phyloP scores from a whole-genome alignment of 1,139 yeast species.

The Candida smagusa region DNA sequence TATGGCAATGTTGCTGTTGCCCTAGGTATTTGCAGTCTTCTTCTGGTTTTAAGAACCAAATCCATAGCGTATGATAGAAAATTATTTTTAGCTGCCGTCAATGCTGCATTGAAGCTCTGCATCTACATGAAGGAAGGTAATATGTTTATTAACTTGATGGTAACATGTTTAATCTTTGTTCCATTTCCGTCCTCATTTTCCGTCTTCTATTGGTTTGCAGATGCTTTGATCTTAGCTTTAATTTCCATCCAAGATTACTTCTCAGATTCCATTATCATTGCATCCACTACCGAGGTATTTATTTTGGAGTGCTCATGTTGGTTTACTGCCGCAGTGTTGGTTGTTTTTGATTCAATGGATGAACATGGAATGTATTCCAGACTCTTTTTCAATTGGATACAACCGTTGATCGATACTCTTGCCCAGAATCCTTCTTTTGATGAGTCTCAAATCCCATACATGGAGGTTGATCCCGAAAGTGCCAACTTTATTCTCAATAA shows the following conservation, averaged over 20 bases:
- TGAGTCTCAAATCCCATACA: conserved; percentile 36
- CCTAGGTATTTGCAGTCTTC: no score
- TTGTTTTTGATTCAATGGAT: not conserved
- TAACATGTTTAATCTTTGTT: no score
- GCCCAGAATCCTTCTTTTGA: conserved; percentile 9
- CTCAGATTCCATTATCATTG: not conserved
- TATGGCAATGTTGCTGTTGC: no score
- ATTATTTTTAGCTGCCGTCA: no score
- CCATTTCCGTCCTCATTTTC: no score
- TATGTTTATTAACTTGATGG: no score
- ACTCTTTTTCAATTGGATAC: conserved; percentile 24
- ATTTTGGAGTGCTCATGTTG: not conserved
- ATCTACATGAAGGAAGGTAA: no score
- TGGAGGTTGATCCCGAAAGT: conserved; percentile 29
- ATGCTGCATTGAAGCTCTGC: no score
- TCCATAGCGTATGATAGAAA: no score
- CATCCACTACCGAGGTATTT: not conserved
- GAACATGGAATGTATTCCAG: not conserved
- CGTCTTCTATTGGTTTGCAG: not conserved
- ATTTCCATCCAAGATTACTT: not conserved
- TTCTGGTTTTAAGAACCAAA: no score
- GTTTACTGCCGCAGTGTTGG: not conserved
- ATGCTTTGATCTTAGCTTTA: no score
- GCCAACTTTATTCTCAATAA: conserved; percentile 20
- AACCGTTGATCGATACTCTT: conserved; percentile 22